phyloP scores from a whole-genome alignment of 768 basidiomycete genomes.

The Pulveroboletus frians region DNA sequence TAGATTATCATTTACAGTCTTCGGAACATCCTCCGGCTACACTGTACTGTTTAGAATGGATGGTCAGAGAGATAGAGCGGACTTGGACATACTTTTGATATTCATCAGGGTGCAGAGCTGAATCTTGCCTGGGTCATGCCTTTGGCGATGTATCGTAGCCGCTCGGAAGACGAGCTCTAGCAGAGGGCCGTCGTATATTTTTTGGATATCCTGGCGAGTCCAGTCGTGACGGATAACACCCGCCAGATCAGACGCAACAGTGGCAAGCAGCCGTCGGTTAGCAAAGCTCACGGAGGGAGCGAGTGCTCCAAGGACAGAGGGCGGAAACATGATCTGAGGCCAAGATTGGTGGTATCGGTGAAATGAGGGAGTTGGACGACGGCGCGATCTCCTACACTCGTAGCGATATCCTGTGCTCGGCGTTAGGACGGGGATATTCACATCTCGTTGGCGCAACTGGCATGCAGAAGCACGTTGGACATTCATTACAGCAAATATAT shows the following conservation, averaged over 20 bases:
- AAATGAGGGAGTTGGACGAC: neutral
- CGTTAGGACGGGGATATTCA: neutral
- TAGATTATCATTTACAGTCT: slow-evolving; percentile 63
- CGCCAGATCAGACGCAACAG: slow-evolving; percentile 33
- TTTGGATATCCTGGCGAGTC: slow-evolving; percentile 75
- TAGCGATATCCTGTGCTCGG: neutral
- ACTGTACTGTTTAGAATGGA: slow-evolving; percentile 6
- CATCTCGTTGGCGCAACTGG: no score
- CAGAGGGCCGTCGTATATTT: slow-evolving; percentile 79
- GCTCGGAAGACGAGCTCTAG: slow-evolving; percentile 87
- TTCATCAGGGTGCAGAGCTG: slow-evolving; percentile 98
- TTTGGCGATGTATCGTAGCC: slow-evolving; percentile 75
- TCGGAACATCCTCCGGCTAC: slow-evolving; percentile 92
- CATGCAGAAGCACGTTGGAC: neutral
- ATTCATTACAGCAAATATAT: slow-evolving; percentile 31
- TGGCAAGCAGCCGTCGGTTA: slow-evolving; percentile 54
- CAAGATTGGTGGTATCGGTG: neutral
- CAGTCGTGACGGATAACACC: slow-evolving; percentile 53
- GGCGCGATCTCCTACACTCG: neutral
- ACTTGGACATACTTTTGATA: slow-evolving; percentile 77
- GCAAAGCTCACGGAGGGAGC: slow-evolving; percentile 8
- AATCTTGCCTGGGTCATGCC: slow-evolving; percentile 85
- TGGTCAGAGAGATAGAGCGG: slow-evolving; percentile 22
- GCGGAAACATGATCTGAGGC: slow-evolving; percentile 10
- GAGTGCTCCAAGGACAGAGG: slow-evolving; percentile 9